Evolutionary conservation across 371 early-diverging fungal genomes (phyloP), one percentile per base, ranked within the genome.

Genomic region (Mucor piriformis): DNA sequence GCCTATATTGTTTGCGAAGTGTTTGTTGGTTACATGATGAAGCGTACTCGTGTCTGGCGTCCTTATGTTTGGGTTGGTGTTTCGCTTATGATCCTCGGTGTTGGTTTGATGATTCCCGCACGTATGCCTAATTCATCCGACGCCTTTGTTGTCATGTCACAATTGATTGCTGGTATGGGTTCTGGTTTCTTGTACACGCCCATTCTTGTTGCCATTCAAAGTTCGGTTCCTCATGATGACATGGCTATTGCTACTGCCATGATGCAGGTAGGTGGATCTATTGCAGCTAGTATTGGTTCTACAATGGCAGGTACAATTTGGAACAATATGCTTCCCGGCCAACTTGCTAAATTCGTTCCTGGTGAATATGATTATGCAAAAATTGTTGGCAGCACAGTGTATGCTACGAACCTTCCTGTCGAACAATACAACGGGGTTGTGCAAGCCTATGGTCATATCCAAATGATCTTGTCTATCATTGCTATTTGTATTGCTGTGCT

Each of bases 41-140:
- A 66, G 42, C 70, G 72, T 11, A 64, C 73, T 8, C 81, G 82
- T 13, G 75, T 81, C 2, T 73, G 69, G 70, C 53, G 69, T 40
- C 62, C 74, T 52, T 64, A 89, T 50, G 66, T 72, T 1, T 72
- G 91, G 91, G 69, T 81, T 42, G 90, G 68, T 10, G 66, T 92
- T 11, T 89, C 88, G 1, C 44, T 88, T 6, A 29, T 88, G 49
- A 56, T 79, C 8, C 57, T 71, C 16, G 74, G 74, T 57, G 61
- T 71, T 18, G 73, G 70, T 25, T 46, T 76, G 20, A 79, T 76
- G 74, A 76, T 79, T 25, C 74, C 74, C 46, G 80, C 80, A 37
- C 74, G 80, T 51, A 54, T 61, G 33, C 71, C 73, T 18, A 44
- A 11, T 8, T 64, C 75, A 0, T 69, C 79, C 10, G 60, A 67